Evolutionary conservation across 78 protist species (phyloP).

Genomic region (Dictyostelium capitatum): DNA sequence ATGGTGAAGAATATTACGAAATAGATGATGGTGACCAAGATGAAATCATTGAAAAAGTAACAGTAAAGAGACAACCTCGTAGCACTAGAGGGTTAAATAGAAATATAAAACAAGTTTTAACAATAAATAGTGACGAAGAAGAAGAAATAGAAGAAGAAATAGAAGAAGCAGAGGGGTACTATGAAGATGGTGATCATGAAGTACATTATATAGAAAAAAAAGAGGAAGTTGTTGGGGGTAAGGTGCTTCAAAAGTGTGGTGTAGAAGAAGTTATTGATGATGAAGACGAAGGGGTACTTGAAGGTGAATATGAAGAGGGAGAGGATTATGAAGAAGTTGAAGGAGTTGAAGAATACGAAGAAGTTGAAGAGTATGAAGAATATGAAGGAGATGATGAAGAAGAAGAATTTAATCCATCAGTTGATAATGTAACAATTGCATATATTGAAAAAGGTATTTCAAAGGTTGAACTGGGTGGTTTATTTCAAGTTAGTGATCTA

Average conservation of each 20-base stretch:
- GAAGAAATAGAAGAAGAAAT: background rate
- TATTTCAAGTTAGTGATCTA: slow-evolving; percentile 11
- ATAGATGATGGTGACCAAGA: background rate
- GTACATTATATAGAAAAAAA: background rate
- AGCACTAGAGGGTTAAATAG: background rate
- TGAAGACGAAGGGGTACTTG: background rate
- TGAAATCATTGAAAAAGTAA: background rate
- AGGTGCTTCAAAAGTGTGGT: no score
- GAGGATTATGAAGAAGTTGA: background rate
- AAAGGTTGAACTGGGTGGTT: slow-evolving; percentile 19
- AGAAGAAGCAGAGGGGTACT: no score
- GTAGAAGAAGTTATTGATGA: background rate
- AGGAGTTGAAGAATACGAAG: background rate
- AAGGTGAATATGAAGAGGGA: background rate
- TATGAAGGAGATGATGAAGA: background rate
- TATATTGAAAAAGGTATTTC: slow-evolving; percentile 42
- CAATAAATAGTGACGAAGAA: background rate
- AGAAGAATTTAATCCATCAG: background rate
- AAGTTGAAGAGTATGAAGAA: background rate
- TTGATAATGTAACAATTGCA: background rate
- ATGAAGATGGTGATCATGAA: background rate
- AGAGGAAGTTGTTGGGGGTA: background rate
- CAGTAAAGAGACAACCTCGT: no score
- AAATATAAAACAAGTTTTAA: background rate
- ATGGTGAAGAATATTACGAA: background rate